Evolutionary conservation across 768 basidiomycete genomes (phyloP).

Genomic region (Cantharellus anzutake): DNA sequence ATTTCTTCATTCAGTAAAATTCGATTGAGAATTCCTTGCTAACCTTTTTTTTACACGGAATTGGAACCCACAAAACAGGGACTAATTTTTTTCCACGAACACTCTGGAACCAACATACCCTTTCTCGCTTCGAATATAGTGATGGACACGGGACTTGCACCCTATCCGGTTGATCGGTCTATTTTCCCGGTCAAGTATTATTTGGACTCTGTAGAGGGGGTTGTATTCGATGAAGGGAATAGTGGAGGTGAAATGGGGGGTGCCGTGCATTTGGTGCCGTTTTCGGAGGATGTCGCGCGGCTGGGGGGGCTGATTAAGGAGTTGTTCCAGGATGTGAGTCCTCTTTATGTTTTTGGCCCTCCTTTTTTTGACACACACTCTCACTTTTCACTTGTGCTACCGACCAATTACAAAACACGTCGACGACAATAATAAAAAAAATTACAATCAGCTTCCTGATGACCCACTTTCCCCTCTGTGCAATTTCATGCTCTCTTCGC

Average conservation of each 20-base stretch:
- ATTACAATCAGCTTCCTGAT: too few species aligned
- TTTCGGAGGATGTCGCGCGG: not conserved
- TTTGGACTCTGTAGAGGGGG: not conserved
- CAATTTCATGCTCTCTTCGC: too few species aligned
- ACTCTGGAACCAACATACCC: not conserved
- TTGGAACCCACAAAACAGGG: not conserved
- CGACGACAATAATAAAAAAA: too few species aligned
- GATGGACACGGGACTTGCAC: not conserved
- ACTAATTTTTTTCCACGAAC: not conserved
- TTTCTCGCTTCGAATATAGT: not conserved
- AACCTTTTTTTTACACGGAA: too few species aligned
- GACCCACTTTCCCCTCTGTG: too few species aligned
- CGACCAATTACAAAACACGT: too few species aligned
- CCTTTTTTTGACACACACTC: too few species aligned
- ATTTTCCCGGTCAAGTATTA: not conserved
- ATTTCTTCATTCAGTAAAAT: not conserved
- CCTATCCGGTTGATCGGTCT: not conserved
- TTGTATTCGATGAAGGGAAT: not conserved
- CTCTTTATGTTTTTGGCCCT: too few species aligned
- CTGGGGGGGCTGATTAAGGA: not conserved
- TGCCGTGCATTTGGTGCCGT: not conserved
- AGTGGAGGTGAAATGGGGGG: not conserved
- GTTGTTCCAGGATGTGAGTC: not conserved
- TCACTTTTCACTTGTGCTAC: too few species aligned
- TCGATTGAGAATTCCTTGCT: too few species aligned